Evolutionary conservation across 2,329 filamentous ascomycete species (phyloP).

Genomic region (Neofusicoccum cordaticola): DNA sequence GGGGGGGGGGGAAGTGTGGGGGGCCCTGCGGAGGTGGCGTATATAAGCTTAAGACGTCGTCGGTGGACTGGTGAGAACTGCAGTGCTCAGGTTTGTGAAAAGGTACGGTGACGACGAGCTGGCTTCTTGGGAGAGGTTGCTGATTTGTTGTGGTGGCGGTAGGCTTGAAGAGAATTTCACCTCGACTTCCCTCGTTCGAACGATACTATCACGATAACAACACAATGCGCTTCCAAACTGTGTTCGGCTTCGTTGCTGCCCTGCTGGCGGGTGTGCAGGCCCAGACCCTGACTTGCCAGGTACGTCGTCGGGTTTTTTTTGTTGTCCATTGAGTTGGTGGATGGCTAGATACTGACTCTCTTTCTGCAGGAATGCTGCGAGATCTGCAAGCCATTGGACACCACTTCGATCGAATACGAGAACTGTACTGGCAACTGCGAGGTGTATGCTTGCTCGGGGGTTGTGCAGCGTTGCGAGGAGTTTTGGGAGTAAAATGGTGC

Average conservation of each 20-base stretch:
- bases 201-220: not conserved
- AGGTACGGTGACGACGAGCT: too few species aligned
- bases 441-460: not conserved
- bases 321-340: not conserved
- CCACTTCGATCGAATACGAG: not conserved
- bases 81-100: not conserved
- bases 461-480: not conserved
- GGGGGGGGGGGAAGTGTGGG: too few species aligned
- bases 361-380: not conserved
- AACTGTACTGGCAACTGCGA: slow-evolving; percentile 4
- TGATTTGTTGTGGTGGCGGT: not conserved
- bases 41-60: not conserved
- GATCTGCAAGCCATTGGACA: not conserved
- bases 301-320: not conserved
- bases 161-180: too few species aligned
- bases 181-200: not conserved
- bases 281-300: not conserved
- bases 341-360: not conserved
- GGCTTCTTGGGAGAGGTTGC: not conserved
- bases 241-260: not conserved
- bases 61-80: not conserved
- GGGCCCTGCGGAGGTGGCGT: not conserved
- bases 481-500: not conserved
- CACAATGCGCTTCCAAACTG: not conserved
- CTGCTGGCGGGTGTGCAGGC: not conserved